Evolutionary conservation across 139 green algal species (phyloP).

Genomic region (Haematococcus lacustris): DNA sequence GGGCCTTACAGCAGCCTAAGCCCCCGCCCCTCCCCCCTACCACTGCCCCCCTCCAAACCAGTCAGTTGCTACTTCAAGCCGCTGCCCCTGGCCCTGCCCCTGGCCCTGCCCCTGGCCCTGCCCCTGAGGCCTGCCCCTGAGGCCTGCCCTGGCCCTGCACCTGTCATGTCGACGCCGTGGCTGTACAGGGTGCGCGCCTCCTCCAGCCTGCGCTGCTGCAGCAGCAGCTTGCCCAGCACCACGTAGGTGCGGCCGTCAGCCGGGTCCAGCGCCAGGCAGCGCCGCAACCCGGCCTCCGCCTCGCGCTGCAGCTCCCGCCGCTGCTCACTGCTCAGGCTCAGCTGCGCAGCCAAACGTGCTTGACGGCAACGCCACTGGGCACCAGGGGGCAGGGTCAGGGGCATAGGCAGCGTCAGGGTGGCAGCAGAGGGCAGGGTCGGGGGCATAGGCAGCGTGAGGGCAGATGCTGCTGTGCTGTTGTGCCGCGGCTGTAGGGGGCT

Average conservation of each 20-base stretch:
- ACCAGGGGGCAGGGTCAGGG: conserved; percentile 3
- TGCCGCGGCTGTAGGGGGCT: not conserved
- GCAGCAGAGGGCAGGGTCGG: not conserved
- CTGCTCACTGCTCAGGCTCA: conserved; percentile 12
- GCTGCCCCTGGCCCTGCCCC: too few species aligned
- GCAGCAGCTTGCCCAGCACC: conserved; percentile 72
- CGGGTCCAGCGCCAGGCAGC: conserved; percentile 59
- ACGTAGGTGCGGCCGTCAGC: conserved; percentile 87
- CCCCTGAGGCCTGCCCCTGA: not conserved
- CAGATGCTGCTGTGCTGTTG: not conserved
- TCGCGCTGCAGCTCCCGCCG: conserved; percentile 28
- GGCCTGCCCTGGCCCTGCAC: conserved; percentile 14
- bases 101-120: too few species aligned
- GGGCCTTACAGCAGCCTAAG: too few species aligned
- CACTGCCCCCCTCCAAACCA: not conserved
- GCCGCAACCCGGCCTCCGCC: conserved; percentile 46
- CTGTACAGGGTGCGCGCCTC: conserved; percentile 86
- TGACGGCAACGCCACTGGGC: conserved; percentile 59
- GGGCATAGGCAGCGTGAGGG: not conserved
- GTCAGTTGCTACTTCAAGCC: not conserved
- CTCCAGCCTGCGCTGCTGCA: conserved; percentile 61
- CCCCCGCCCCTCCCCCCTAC: too few species aligned
- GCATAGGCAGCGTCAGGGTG: not conserved
- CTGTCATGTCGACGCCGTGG: conserved; percentile 68
- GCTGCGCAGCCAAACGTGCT: conserved; percentile 29